Conservation (phyloP, 371 early-diverging fungal genomes). For the Parasitella parasitica region DNA sequence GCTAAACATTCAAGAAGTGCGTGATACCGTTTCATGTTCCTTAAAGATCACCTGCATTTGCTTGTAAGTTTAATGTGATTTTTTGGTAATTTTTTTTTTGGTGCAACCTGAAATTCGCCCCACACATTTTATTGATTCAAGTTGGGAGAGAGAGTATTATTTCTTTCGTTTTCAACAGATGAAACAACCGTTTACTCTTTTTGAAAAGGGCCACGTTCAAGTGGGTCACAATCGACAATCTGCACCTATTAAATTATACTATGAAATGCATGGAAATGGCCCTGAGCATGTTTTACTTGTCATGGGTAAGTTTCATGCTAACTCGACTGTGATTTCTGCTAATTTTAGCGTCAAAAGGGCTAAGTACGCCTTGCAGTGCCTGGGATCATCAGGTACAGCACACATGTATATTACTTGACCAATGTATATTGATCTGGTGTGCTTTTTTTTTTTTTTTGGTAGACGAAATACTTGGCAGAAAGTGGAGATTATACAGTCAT, state of each 20-base stretch:
- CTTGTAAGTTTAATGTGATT: no score
- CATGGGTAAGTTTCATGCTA: constrained; percentile 46
- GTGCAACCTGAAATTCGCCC: no score
- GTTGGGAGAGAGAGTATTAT: no score
- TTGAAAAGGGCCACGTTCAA: constrained; percentile 27
- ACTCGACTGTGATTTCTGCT: neutral
- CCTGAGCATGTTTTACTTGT: constrained; percentile 61
- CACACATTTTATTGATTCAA: no score
- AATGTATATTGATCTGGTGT: constrained; percentile 2
- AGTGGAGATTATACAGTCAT: constrained; percentile 68
- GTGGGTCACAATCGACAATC: constrained; percentile 20
- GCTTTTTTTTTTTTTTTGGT: neutral
- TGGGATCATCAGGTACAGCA: constrained; percentile 45
- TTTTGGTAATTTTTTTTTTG: no score
- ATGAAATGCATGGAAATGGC: constrained; percentile 73
- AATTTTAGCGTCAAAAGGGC: constrained; percentile 28
- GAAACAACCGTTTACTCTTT: neutral
- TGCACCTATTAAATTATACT: constrained; percentile 50
- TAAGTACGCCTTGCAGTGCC: constrained; percentile 34
- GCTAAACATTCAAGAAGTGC: no score
- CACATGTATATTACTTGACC: no score
- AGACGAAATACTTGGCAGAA: constrained; percentile 59
- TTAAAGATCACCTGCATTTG: no score
- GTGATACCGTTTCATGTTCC: no score
- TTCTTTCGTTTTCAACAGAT: neutral